Conservation (phyloP, 2,329 filamentous ascomycete species). For the Beauveria australis region DNA sequence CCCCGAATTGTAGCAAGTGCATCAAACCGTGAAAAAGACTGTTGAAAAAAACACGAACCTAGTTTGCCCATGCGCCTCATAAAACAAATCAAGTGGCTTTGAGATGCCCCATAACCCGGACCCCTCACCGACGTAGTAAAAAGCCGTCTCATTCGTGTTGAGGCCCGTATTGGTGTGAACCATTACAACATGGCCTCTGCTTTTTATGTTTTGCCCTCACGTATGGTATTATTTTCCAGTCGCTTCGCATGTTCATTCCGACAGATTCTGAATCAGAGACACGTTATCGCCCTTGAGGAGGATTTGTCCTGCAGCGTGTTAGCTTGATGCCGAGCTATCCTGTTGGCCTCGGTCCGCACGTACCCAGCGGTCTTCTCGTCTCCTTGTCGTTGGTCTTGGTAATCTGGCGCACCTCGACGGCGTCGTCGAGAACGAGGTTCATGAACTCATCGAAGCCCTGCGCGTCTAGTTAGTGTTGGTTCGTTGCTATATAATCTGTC, state of each 20-base stretch:
- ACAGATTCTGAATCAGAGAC: slow-evolving; percentile 61
- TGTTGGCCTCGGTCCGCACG: slow-evolving; percentile 15
- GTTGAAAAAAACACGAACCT: neutral
- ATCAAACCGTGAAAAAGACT: neutral
- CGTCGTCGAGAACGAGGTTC: slow-evolving; percentile 95
- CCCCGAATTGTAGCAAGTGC: neutral
- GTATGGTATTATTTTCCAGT: neutral
- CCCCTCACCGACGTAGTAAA: neutral
- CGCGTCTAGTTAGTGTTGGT: slow-evolving; percentile 35
- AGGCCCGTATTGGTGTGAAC: neutral
- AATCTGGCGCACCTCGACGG: slow-evolving; percentile 79
- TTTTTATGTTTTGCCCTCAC: neutral
- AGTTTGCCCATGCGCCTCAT: slow-evolving; percentile 6
- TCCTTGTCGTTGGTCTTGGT: slow-evolving; percentile 73
- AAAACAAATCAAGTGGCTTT: slow-evolving; percentile 1
- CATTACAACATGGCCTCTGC: neutral
- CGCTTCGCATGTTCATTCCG: slow-evolving; percentile 43
- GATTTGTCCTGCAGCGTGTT: slow-evolving; percentile 57
- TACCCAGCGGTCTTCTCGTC: slow-evolving; percentile 71
- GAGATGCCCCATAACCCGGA: neutral
- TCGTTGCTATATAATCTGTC: slow-evolving; percentile 46
- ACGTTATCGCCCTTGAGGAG: slow-evolving; percentile 85
- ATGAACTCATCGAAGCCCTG: slow-evolving; percentile 99
- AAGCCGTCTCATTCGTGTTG: neutral
- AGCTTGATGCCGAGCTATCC: neutral